Evolutionary conservation across 2,329 filamentous ascomycete genomes (phyloP).

Genomic region (Cordyceps pruinosa): DNA sequence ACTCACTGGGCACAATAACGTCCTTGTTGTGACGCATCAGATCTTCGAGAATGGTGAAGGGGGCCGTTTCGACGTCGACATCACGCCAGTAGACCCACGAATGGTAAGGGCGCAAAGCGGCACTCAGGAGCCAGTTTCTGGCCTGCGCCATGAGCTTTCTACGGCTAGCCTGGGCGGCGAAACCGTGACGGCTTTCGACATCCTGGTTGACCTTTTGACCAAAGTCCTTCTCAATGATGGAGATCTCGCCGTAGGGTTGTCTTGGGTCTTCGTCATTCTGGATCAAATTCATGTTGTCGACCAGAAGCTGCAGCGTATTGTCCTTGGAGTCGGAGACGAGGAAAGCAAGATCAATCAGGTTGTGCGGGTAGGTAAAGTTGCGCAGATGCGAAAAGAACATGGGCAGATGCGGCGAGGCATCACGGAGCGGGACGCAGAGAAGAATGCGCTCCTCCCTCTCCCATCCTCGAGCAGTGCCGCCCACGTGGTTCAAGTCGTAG

Average conservation of each 20-base stretch:
- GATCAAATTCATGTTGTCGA: conserved; percentile 66
- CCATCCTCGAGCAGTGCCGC: conserved; percentile 89
- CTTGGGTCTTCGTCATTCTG: conserved; percentile 74
- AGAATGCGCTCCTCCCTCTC: conserved; percentile 93
- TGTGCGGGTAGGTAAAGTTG: conserved; percentile 96
- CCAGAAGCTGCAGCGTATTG: conserved; percentile 70
- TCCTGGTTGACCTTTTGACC: conserved; percentile 97
- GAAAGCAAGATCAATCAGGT: conserved; percentile 93
- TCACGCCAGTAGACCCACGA: conserved; percentile 99
- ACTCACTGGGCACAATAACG: conserved; percentile 94
- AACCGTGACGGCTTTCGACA: conserved; percentile 94
- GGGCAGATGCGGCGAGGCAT: conserved; percentile 81
- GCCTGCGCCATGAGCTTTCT: conserved; percentile 98
- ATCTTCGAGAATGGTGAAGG: conserved; percentile 93
- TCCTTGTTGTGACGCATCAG: conserved; percentile 99
- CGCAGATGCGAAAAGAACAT: conserved; percentile 99
- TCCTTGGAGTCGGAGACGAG: conserved; percentile 97
- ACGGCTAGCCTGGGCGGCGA: conserved; percentile 87
- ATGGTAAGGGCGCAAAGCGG: conserved; percentile 86
- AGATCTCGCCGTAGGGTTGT: conserved; percentile 89
- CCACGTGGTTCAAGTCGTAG: conserved; percentile 87
- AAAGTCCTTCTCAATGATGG: conserved; percentile 97
- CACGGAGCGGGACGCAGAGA: conserved; percentile 86
- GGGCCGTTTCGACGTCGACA: conserved; percentile 95
- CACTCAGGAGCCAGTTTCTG: conserved; percentile 92